Percentiles rank a stretch among this genome's conserved stretches.
These are phyloP conservation scores for Arachis monticola DNA, from an alignment of 331 rosid species.

Conservation along the genomic window DNA sequence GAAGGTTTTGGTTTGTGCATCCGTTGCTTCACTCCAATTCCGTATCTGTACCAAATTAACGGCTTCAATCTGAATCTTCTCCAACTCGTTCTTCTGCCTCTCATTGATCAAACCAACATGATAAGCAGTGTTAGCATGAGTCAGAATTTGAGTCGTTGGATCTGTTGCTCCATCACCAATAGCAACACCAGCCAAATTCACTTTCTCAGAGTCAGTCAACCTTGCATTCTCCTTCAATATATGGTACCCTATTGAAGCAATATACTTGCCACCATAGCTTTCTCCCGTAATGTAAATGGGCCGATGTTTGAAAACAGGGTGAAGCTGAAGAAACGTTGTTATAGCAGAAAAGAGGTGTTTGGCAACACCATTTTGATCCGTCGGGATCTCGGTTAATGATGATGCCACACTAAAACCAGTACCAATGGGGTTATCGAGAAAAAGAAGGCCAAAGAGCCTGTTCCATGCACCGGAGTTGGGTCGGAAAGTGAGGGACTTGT, in stretches of 20 bases:
- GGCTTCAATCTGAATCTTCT: conserved; percentile 51
- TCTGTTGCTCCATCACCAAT: conserved; percentile 68
- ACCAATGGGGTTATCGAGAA: conserved; percentile 73
- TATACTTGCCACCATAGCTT: conserved; percentile 69
- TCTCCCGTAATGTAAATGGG: conserved; percentile 60
- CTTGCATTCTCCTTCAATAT: conserved; percentile 52
- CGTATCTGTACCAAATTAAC: conserved; percentile 38
- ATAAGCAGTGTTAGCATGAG: conserved; percentile 57
- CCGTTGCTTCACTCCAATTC: conserved; percentile 57
- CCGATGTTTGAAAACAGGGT: conserved; percentile 15
- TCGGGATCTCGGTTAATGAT: conserved; percentile 52
- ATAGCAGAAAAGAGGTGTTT: conserved; percentile 59
- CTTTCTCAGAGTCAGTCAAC: conserved; percentile 35
- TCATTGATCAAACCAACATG: conserved; percentile 63
- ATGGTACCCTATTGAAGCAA: conserved; percentile 61
- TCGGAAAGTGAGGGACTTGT: conserved; percentile 43
- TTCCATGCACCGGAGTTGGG: conserved; percentile 69
- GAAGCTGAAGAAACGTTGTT: conserved; percentile 51
- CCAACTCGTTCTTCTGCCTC: conserved; percentile 58
- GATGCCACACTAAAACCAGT: conserved; percentile 71
- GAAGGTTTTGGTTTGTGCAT: conserved; percentile 40
- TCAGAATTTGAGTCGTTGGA: conserved; percentile 49
- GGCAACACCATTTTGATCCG: conserved; percentile 49
- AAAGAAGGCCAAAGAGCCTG: conserved; percentile 58
- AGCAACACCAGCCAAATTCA: conserved; percentile 63